These are phyloP conservation scores for Murraya koenigii DNA, from an alignment of 345 rosid species.

Conservation along the genomic window DNA sequence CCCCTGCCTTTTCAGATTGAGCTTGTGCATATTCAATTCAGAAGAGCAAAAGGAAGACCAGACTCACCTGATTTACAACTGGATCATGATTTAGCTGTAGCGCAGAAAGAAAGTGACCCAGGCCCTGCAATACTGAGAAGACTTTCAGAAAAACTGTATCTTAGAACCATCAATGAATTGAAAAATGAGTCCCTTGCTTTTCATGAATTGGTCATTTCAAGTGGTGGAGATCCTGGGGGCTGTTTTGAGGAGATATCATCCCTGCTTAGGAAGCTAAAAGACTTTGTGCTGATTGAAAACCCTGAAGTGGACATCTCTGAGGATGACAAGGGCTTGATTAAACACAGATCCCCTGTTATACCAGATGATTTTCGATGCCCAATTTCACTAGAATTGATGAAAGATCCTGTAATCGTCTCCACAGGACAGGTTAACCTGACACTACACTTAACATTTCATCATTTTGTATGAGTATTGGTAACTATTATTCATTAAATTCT, in stretches of 20 bases:
- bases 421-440: slow-evolving; percentile 78
- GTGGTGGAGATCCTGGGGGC: slow-evolving; percentile 59
- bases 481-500: slow-evolving; percentile 14
- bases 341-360: slow-evolving; percentile 88
- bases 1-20: slow-evolving; percentile 46
- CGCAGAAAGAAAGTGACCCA: slow-evolving; percentile 53
- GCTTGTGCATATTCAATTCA: slow-evolving; percentile 85
- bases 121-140: slow-evolving; percentile 58
- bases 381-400: slow-evolving; percentile 95
- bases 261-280: slow-evolving; percentile 72
- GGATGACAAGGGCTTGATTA: slow-evolving; percentile 39
- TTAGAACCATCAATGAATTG: slow-evolving; percentile 69
- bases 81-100: slow-evolving; percentile 59
- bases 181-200: slow-evolving; percentile 78
- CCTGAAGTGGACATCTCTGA: slow-evolving; percentile 52
- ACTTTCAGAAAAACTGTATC: slow-evolving; percentile 79
- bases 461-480: slow-evolving; percentile 8
- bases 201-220: slow-evolving; percentile 66
- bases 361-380: slow-evolving; percentile 99
- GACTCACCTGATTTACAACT: slow-evolving; percentile 66
- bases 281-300: slow-evolving; percentile 47
- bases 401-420: slow-evolving; percentile 96
- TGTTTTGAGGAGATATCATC: slow-evolving; percentile 58
- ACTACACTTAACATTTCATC: background rate
- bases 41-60: slow-evolving; percentile 69